Base-by-base conservation (phyloP, 2,329 filamentous ascomycete species). In the Ophiosphaerella korrae region DNA sequence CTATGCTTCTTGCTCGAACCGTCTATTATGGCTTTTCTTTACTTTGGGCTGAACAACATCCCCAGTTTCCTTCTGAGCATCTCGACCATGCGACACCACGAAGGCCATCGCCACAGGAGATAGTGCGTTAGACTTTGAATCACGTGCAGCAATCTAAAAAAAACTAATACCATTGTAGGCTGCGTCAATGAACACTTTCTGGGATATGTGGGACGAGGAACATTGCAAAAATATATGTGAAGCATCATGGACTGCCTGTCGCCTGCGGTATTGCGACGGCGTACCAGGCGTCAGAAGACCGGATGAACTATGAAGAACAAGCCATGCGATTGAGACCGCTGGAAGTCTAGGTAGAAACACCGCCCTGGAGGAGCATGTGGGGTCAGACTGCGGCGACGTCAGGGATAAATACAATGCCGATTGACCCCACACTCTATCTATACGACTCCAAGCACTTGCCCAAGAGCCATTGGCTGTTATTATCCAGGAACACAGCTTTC, bases 161-260 rank as follows among this genome's bases (percentile, higher is more conserved):
- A 29, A 29, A 11, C 24, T 26, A 16, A 16, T 16, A 16, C 3
- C 4, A 29, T 2, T 11, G 2, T 12, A 57, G 57, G 57, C 57
- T 21, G 47, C 34, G 14, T 57, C 54, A 2, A 60, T 60, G 57
- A 57, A 60, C 33, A 60, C 57, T 2, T 23, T 53, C 6, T 60
- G 57, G 57, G 52, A 57, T 34, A 48, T 40, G 24, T 50, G 56
- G 39, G 57, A 60, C 3, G 57, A 60, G 40, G 57, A 60, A 2
- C 57, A 57, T 37, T 60, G 57, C 49, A 50, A 45, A 18, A 53
- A 57, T 11, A 48, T 60, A 8, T 60, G 57, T 38, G 51, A 50
- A 23, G 57, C 54, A 18, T 60, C 57, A 3, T 60, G 57, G 57
- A 51, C 32, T 23, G 57, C 57, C 3, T 60, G 57, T 24, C 48